A percentile compares a stretch with the other conserved stretches of the same genome.
phyloP scores from a whole-genome alignment of 2,329 filamentous ascomycete genomes.

The Bipolaris oryzae region DNA sequence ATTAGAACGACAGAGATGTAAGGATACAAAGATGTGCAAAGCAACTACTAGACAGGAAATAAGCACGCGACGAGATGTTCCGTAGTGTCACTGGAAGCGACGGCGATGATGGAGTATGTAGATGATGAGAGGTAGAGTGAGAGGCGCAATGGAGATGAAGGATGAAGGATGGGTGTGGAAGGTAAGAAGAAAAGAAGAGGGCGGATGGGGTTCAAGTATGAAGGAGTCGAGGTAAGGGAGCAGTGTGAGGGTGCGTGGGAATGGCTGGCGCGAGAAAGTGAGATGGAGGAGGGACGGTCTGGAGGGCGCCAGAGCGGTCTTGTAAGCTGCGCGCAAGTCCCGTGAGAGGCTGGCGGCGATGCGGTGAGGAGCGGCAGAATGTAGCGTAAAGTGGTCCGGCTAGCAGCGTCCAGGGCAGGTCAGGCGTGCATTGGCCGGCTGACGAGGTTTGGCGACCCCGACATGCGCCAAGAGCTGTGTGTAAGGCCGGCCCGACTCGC shows the following conservation, averaged over 20 bases:
- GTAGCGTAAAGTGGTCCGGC: conserved; percentile 22
- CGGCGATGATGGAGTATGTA: conserved; percentile 32
- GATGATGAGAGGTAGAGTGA: conserved; percentile 23
- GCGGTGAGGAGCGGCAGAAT: conserved; percentile 34
- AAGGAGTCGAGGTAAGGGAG: conserved; percentile 14
- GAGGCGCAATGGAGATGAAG: conserved; percentile 14
- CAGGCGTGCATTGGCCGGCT: conserved; percentile 25
- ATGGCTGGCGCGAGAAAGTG: conserved; percentile 40
- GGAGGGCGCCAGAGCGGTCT: conserved; percentile 42
- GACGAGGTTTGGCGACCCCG: conserved; percentile 13
- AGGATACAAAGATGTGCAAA: conserved; percentile 44
- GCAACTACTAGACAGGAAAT: conserved; percentile 33
- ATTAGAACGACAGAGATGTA: conserved; percentile 34
- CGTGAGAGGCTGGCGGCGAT: conserved; percentile 42
- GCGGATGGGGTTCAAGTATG: conserved; percentile 20
- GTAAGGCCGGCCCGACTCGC: conserved; percentile 12
- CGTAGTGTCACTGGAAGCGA: conserved; percentile 31
- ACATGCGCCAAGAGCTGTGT: conserved; percentile 23
- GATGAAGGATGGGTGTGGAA: conserved; percentile 17
- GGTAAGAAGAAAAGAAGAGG: conserved; percentile 8
- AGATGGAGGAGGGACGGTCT: conserved; percentile 44
- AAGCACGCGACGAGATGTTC: conserved; percentile 30
- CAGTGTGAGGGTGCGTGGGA: conserved; percentile 22
- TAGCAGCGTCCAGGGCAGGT: conserved; percentile 26
- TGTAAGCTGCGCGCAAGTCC: conserved; percentile 45